Evolutionary conservation across 176 grass and related monocot species (phyloP).

Genomic region (Bonia amplexicaulis): DNA sequence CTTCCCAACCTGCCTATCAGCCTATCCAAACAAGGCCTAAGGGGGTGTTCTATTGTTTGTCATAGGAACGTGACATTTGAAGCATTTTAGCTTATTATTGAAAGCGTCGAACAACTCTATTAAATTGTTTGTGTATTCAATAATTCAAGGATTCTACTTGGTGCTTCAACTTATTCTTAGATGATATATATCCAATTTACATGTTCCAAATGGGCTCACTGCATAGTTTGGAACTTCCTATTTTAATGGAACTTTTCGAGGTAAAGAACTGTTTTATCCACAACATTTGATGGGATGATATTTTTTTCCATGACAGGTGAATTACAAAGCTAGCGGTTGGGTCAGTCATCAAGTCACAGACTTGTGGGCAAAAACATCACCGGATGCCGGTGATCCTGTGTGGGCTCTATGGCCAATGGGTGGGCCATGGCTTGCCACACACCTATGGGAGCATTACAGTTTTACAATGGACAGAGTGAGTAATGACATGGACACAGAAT

Average conservation of each 20-base stretch:
- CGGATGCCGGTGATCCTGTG: constrained; percentile 62
- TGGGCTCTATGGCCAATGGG: constrained; percentile 96
- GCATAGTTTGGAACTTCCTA: neutral
- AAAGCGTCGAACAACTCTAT: too few relatives aligned
- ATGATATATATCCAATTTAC: neutral
- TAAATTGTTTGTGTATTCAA: too few relatives aligned
- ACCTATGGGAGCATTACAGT: constrained; percentile 88
- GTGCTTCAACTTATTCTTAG: constrained; percentile 4
- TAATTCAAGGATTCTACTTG: neutral
- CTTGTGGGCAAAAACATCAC: constrained; percentile 91
- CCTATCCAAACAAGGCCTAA: neutral
- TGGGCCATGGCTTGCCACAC: constrained; percentile 91
- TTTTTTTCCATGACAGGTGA: constrained; percentile 48
- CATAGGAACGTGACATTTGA: neutral
- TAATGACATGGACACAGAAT: neutral
- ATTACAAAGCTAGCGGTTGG: constrained; percentile 80
- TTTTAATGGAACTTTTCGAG: neutral
- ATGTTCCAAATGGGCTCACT: neutral
- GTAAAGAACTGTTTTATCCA: neutral
- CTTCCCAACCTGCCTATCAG: neutral
- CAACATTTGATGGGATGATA: neutral
- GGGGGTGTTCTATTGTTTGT: neutral
- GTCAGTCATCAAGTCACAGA: constrained; percentile 92
- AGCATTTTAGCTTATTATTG: neutral
- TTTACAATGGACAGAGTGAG: constrained; percentile 91